Base-by-base conservation (phyloP, 768 basidiomycete genomes). In the Pleurotus sapidus region DNA sequence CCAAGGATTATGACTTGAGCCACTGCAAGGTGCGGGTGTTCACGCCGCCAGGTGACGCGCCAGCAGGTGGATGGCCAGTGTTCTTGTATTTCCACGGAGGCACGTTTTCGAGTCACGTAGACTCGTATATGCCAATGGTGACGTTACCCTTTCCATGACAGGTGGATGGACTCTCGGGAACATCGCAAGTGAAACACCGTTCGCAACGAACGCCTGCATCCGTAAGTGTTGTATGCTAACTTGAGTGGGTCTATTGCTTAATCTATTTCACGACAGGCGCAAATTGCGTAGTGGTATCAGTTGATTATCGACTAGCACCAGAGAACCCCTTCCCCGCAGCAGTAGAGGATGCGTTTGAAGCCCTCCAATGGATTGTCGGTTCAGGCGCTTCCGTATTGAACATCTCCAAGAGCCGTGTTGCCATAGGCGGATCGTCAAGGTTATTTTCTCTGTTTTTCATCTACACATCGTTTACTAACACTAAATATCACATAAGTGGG, bases 141-240 rank as follows among this genome's bases (percentile, higher is more conserved):
- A 48, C 25, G 38, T 6, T 15, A 15, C 30, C 30, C 30, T 11
- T 11, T 34, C 30, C 30, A 9, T 15, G 17, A 4, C 61, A 87
- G 89, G 89, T 42, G 89, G 89, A 34, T 90, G 89, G 89, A 89
- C 88, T 0, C 73, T 91, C 1, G 89, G 89, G 0, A 84, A 75
- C 55, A 86, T 88, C 61, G 65, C 65, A 20, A 80, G 80, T 23
- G 84, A 86, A 58, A 80, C 78, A n/a, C 72, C 82, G 4, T 87
- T 91, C 62, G 74, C 78, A 38, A 84, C 83, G 1, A 82, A 81
- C 50, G 79, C 86, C 76, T 82, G 80, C 70, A 76, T 79, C 50
- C 71, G 86, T 86, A 61, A 57, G 74, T 67, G 17, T 14, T 14
- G 4, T 27, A 23, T 25, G 46, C 51, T n/a, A n/a, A 20, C 1